These are phyloP conservation scores for Paramyrothecium roridum DNA, from an alignment of 2,329 filamentous ascomycete species.

Conservation along the genomic window DNA sequence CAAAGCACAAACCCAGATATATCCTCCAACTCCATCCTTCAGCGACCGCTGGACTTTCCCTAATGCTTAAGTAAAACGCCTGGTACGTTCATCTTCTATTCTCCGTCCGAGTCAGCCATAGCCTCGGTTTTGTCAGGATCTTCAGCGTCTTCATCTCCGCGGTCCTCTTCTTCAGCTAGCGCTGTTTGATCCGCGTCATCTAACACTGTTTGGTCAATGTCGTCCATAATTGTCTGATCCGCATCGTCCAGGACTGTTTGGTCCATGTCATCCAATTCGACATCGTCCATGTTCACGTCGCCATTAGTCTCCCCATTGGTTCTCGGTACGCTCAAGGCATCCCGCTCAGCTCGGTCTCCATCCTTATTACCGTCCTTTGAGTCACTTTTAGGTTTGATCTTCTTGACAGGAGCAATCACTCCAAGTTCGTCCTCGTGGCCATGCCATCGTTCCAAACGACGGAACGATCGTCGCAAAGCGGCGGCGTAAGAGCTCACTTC, in stretches of 20 bases:
- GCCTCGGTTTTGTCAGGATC: constrained; percentile 36
- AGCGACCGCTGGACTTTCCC: not conserved
- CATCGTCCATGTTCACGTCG: constrained; percentile 43
- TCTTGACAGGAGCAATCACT: constrained; percentile 45
- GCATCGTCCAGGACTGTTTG: constrained; percentile 18
- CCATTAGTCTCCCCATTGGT: constrained; percentile 30
- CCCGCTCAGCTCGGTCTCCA: constrained; percentile 19
- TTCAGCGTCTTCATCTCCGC: constrained; percentile 45
- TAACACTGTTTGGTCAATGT: constrained; percentile 34
- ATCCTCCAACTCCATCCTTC: not conserved
- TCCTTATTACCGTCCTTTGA: constrained; percentile 11
- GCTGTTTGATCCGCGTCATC: constrained; percentile 41
- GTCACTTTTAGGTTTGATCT: constrained; percentile 23
- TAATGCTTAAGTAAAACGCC: not conserved
- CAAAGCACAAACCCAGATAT: not conserved
- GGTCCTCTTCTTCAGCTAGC: constrained; percentile 36
- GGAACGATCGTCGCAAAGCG: constrained; percentile 58
- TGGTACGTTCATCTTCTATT: constrained; percentile 11
- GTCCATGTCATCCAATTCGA: constrained; percentile 17
- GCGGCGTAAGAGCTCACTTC: constrained; percentile 66
- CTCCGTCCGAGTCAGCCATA: constrained; percentile 31
- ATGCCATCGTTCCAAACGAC: constrained; percentile 70
- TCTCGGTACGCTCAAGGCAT: not conserved
- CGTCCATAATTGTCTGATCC: constrained; percentile 31
- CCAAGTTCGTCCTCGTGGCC: constrained; percentile 40